Evolutionary conservation across 1,284 basidiomycete genomes (phyloP).

Genomic region (Microbotryum silenes-acaulis): DNA sequence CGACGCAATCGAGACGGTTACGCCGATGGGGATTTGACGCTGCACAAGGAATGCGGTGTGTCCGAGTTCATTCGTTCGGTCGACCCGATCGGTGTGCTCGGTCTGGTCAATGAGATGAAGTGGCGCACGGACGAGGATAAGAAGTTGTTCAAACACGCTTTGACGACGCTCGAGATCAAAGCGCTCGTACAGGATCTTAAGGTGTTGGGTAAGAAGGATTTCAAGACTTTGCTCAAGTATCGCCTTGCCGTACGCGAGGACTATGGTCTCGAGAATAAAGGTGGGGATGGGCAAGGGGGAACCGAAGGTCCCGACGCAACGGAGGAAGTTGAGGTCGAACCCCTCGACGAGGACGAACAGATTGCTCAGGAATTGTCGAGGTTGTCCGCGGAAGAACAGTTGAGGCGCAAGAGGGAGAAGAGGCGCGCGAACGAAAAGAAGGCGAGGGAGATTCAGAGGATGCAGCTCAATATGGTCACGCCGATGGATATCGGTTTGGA

Average conservation of each 20-base stretch:
- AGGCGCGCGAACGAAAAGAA: slow-evolving; percentile 84
- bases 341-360: slow-evolving; percentile 74
- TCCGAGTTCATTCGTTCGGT: slow-evolving; percentile 57
- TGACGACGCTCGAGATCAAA: slow-evolving; percentile 72
- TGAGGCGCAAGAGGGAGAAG: slow-evolving; percentile 68
- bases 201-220: slow-evolving; percentile 95
- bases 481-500: slow-evolving; percentile 93
- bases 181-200: slow-evolving; percentile 85
- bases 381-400: slow-evolving; percentile 56
- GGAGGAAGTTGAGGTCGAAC: slow-evolving; percentile 68
- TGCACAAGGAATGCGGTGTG: slow-evolving; percentile 70
- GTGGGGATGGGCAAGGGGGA: not conserved
- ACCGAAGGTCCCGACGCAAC: slow-evolving; percentile 63
- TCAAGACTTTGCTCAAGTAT: slow-evolving; percentile 91
- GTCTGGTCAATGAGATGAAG: slow-evolving; percentile 72
- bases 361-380: slow-evolving; percentile 69
- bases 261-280: slow-evolving; percentile 70
- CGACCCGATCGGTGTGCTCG: slow-evolving; percentile 75
- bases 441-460: slow-evolving; percentile 77
- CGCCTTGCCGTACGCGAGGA: slow-evolving; percentile 72
- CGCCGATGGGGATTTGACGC: slow-evolving; percentile 85
- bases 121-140: slow-evolving; percentile 78
- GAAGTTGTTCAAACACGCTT: slow-evolving; percentile 63
- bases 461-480: slow-evolving; percentile 96
- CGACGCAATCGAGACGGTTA: slow-evolving; percentile 89